Evolutionary conservation across 2,329 filamentous ascomycete genomes (phyloP).

Genomic region (Hypoxylon sp.): DNA sequence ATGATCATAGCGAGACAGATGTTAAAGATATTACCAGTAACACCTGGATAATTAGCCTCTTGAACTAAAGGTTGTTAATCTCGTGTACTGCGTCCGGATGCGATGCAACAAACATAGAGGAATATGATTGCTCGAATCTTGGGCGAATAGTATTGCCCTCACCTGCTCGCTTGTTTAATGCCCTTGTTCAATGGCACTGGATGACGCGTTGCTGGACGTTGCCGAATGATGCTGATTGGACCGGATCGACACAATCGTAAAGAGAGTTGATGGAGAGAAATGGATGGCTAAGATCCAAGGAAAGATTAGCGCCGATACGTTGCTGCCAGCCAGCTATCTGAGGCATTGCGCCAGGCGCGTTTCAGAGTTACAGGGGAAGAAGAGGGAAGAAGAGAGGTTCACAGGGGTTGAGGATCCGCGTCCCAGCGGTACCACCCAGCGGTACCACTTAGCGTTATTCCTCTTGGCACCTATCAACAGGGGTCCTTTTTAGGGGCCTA

Average conservation of each 20-base stretch:
- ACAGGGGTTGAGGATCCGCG: conserved; percentile 43
- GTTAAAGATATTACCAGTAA: conserved; percentile 4
- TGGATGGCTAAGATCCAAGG: conserved; percentile 46
- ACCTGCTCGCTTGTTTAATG: conserved; percentile 21
- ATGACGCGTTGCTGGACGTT: conserved; percentile 31
- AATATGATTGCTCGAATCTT: conserved; percentile 22
- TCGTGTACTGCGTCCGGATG: conserved; percentile 16
- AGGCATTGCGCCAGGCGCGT: conserved; percentile 64
- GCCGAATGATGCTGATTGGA: conserved; percentile 41
- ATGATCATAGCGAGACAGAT: conserved; percentile 8
- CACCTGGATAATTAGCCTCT: background rate
- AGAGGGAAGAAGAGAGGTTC: conserved; percentile 44
- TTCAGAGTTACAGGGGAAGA: conserved; percentile 58
- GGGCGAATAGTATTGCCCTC: conserved; percentile 9
- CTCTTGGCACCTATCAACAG: conserved; percentile 37
- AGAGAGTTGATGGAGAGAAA: conserved; percentile 11
- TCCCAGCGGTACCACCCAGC: conserved; percentile 37
- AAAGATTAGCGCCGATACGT: conserved; percentile 53
- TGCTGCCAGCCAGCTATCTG: conserved; percentile 56
- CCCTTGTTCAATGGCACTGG: conserved; percentile 17
- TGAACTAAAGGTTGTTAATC: conserved; percentile 21
- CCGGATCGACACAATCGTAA: conserved; percentile 27
- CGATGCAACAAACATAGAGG: conserved; percentile 27
- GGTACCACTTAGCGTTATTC: no score
- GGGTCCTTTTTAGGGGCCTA: conserved; percentile 21